A percentile compares a stretch with the other conserved stretches of the same genome.
phyloP scores from a whole-genome alignment of 306 rosid species.

The Astragalus membranaceus region DNA sequence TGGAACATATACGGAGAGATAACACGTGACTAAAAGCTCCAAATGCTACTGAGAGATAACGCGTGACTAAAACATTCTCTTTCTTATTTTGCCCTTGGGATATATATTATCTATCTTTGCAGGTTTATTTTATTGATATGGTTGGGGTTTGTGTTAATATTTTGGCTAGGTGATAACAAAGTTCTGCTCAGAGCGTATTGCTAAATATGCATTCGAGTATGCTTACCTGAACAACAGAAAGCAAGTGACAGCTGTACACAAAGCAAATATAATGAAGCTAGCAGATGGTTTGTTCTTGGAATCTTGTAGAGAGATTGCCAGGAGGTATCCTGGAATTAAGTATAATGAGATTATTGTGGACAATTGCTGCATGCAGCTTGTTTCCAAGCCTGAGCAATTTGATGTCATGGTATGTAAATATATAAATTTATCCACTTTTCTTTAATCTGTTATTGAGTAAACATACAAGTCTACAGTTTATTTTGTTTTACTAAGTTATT shows the following conservation, averaged over 20 bases:
- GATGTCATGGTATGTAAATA: slow-evolving; percentile 76
- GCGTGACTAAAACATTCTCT: too few species aligned
- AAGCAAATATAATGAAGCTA: slow-evolving; percentile 93
- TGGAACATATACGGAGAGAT: too few species aligned
- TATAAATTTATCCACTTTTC: neutral
- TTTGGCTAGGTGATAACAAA: slow-evolving; percentile 74
- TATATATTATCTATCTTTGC: neutral
- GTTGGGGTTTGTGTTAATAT: slow-evolving; percentile 22
- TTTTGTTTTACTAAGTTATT: neutral
- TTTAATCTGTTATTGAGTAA: neutral
- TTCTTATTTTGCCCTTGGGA: neutral
- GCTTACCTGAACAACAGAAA: slow-evolving; percentile 85
- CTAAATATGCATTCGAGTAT: slow-evolving; percentile 82
- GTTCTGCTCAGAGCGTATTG: slow-evolving; percentile 87
- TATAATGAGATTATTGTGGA: slow-evolving; percentile 80
- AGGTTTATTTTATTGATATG: neutral
- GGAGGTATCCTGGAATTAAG: slow-evolving; percentile 51
- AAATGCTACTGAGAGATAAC: too few species aligned
- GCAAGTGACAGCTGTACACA: slow-evolving; percentile 95
- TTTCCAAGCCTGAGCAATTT: slow-evolving; percentile 85
- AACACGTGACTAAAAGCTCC: too few species aligned
- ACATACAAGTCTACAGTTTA: neutral
- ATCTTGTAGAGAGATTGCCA: slow-evolving; percentile 80
- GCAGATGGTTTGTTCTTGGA: slow-evolving; percentile 86
- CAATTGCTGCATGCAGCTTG: slow-evolving; percentile 96